Evolutionary conservation across 805 yeast genomes (phyloP).

Genomic region (Metschnikowia lunata): DNA sequence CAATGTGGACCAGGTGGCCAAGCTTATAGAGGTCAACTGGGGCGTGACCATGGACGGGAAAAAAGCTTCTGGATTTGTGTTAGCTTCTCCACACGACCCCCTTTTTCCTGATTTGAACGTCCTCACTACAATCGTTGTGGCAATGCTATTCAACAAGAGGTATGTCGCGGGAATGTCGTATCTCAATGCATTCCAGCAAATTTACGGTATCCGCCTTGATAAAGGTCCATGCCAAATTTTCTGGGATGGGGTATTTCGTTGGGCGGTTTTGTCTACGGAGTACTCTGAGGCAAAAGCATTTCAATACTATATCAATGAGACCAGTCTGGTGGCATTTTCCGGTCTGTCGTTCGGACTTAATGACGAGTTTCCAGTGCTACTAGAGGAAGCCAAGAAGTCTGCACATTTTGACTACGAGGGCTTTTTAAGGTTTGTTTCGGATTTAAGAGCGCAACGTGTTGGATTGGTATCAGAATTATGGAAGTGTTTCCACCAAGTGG

Average conservation of each 20-base stretch:
- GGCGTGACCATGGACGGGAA: slow-evolving; percentile 28
- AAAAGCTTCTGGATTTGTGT: slow-evolving; percentile 6
- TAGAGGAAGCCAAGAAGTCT: slow-evolving; percentile 27
- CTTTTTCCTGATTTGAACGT: slow-evolving; percentile 22
- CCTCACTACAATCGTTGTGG: slow-evolving; percentile 27
- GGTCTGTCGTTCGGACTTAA: slow-evolving; percentile 4
- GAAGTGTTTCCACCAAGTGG: slow-evolving; percentile 27
- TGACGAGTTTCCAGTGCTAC: slow-evolving; percentile 8
- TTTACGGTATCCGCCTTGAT: slow-evolving; percentile 23
- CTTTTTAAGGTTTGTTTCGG: slow-evolving; percentile 24
- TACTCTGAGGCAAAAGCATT: slow-evolving; percentile 27
- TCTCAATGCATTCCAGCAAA: slow-evolving; percentile 32
- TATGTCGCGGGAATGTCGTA: slow-evolving; percentile 32
- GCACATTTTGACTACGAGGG: slow-evolving; percentile 38
- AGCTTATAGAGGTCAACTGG: slow-evolving; percentile 27
- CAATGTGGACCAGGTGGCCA: slow-evolving; percentile 19
- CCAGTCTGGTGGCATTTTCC: slow-evolving; percentile 10
- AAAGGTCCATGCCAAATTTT: slow-evolving; percentile 19
- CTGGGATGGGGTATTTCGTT: slow-evolving; percentile 36
- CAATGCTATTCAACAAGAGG: slow-evolving; percentile 29
- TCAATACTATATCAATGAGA: slow-evolving; percentile 22
- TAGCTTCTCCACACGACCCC: slow-evolving; percentile 12
- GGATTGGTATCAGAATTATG: slow-evolving; percentile 30
- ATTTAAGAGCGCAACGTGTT: slow-evolving; percentile 23
- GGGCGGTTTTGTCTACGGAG: slow-evolving; percentile 35